A percentile compares a stretch with the other conserved stretches of the same genome.
Evolutionary conservation across 176 grass and related monocot genomes (phyloP).

Genomic region (Aegilops tauschii): DNA sequence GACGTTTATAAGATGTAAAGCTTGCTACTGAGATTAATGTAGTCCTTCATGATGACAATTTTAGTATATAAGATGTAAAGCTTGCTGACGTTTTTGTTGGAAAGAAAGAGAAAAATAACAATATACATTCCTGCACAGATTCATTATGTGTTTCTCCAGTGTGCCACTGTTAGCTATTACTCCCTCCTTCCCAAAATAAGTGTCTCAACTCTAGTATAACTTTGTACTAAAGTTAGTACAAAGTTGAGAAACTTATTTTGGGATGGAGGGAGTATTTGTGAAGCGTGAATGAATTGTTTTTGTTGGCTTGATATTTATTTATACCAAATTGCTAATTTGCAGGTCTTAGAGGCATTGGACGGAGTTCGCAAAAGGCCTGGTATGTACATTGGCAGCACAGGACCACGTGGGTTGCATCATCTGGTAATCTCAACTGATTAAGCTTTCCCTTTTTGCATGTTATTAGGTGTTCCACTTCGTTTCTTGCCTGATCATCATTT

Average conservation of each 20-base stretch:
- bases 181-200: too few relatives aligned
- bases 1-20: background rate
- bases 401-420: constrained; percentile 94
- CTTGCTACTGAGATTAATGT: background rate
- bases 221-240: too few relatives aligned
- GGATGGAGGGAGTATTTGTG: background rate
- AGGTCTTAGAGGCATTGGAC: constrained; percentile 97
- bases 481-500: constrained; percentile 19
- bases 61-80: background rate
- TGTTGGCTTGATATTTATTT: constrained; percentile 12
- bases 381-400: constrained; percentile 99
- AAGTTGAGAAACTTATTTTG: too few relatives aligned
- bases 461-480: constrained; percentile 9
- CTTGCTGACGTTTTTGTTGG: background rate
- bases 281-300: background rate
- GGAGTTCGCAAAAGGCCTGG: constrained; percentile 96
- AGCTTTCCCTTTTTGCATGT: background rate
- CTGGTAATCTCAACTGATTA: constrained; percentile 53
- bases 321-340: constrained; percentile 28
- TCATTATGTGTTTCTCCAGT: constrained; percentile 7
- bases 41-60: background rate
- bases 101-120: background rate
- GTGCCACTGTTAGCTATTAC: background rate
- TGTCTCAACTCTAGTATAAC: too few relatives aligned
- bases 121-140: background rate